These are phyloP conservation scores for Aspergillus pseudonomiae DNA, from an alignment of 2,329 filamentous ascomycete species.

Conservation along the genomic window DNA sequence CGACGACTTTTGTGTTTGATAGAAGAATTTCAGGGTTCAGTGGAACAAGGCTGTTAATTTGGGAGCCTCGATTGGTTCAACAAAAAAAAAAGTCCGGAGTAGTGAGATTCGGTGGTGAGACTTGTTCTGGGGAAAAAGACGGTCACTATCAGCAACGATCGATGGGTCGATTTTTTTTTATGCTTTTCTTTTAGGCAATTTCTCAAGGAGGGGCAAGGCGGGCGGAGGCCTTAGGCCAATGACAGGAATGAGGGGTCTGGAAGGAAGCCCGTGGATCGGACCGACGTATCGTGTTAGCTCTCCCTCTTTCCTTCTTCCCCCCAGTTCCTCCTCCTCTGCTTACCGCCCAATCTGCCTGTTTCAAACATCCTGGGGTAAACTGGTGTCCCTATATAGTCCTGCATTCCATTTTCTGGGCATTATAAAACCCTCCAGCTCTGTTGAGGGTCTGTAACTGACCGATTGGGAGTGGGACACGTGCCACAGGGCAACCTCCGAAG, in stretches of 20 bases:
- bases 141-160: background rate
- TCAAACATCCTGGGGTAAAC: background rate
- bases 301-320: background rate
- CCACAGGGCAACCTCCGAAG: conserved; percentile 27
- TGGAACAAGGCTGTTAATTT: background rate
- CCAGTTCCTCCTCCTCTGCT: background rate
- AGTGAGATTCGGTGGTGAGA: background rate
- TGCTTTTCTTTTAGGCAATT: conserved; percentile 15
- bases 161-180: conserved; percentile 2
- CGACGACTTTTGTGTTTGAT: background rate
- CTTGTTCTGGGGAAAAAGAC: background rate
- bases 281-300: background rate
- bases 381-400: background rate
- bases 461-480: conserved; percentile 29
- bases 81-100: background rate
- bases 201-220: conserved; percentile 27
- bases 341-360: background rate
- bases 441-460: background rate
- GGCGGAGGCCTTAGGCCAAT: conserved; percentile 8
- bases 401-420: background rate
- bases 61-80: background rate
- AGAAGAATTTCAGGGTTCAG: background rate
- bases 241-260: background rate
- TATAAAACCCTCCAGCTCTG: background rate
- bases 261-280: conserved; percentile 4